Evolutionary conservation across 805 yeast species (phyloP).

Genomic region (Yamadazyma laniorum): DNA sequence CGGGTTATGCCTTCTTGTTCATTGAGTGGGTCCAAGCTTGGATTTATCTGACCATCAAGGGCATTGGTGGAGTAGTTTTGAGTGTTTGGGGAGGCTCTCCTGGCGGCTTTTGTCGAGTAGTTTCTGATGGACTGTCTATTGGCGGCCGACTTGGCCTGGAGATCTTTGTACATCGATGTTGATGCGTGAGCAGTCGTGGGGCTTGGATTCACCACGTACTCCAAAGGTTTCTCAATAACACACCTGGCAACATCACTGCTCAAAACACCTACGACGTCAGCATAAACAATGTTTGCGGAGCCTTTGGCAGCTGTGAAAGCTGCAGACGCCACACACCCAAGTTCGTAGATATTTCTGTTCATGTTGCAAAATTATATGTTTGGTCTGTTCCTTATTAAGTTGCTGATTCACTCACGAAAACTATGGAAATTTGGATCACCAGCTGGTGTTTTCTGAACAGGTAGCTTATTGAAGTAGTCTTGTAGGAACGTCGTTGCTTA

Average conservation of each 20-base stretch:
- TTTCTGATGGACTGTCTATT: slow-evolving; percentile 6
- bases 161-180: slow-evolving; percentile 5
- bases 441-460: too few relatives aligned
- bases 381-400: too few relatives aligned
- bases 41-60: slow-evolving; percentile 7
- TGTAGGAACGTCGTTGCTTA: too few relatives aligned
- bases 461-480: too few relatives aligned
- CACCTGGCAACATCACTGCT: neutral
- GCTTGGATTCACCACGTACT: slow-evolving; percentile 5
- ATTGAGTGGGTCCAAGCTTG: slow-evolving; percentile 9
- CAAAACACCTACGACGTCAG: neutral
- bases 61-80: slow-evolving; percentile 18
- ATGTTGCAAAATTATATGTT: slow-evolving; percentile 2
- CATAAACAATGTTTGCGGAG: neutral
- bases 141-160: slow-evolving; percentile 4
- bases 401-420: too few relatives aligned
- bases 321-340: slow-evolving; percentile 5
- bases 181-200: neutral
- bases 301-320: slow-evolving; percentile 2
- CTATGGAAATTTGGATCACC: too few relatives aligned
- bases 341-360: slow-evolving; percentile 5
- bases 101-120: slow-evolving; percentile 1
- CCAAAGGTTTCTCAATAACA: slow-evolving; percentile 1
- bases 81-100: slow-evolving; percentile 6
- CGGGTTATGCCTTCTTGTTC: neutral